Conservation (phyloP, 2,329 filamentous ascomycete genomes). For the Elsinoe fawcettii region DNA sequence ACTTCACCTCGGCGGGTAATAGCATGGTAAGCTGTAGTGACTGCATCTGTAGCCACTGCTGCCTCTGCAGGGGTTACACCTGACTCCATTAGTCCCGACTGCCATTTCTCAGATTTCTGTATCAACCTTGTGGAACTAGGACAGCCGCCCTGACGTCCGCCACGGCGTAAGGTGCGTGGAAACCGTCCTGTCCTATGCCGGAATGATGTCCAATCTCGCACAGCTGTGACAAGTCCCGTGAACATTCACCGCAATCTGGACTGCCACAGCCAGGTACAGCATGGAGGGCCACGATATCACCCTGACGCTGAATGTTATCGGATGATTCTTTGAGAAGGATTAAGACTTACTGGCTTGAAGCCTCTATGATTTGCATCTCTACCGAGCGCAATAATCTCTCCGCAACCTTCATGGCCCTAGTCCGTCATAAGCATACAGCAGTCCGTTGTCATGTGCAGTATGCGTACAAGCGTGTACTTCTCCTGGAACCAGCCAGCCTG, state of each 20-base stretch:
- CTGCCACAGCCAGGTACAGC: constrained; percentile 30
- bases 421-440: not conserved
- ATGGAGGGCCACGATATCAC: constrained; percentile 29
- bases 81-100: not conserved
- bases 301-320: constrained; percentile 19
- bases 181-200: constrained; percentile 39
- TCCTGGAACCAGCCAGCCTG: constrained; percentile 27
- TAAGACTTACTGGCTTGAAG: constrained; percentile 14
- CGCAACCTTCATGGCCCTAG: constrained; percentile 22
- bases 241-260: constrained; percentile 33
- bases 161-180: constrained; percentile 36
- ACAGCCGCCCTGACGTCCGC: constrained; percentile 24
- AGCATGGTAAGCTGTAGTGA: constrained; percentile 36
- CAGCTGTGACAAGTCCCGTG: constrained; percentile 33
- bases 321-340: not conserved
- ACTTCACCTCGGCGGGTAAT: constrained; percentile 33
- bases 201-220: constrained; percentile 35
- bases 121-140: constrained; percentile 18
- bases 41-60: constrained; percentile 36
- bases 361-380: constrained; percentile 12
- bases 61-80: constrained; percentile 27
- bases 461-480: constrained; percentile 23
- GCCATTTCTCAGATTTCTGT: not conserved
- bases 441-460: not conserved
- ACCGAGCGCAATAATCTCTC: constrained; percentile 20